Percentiles rank a stretch among this genome's conserved stretches.
phyloP scores from a whole-genome alignment of 2,329 filamentous ascomycete genomes.

The Immersiporthe knoxdaviesiana region DNA sequence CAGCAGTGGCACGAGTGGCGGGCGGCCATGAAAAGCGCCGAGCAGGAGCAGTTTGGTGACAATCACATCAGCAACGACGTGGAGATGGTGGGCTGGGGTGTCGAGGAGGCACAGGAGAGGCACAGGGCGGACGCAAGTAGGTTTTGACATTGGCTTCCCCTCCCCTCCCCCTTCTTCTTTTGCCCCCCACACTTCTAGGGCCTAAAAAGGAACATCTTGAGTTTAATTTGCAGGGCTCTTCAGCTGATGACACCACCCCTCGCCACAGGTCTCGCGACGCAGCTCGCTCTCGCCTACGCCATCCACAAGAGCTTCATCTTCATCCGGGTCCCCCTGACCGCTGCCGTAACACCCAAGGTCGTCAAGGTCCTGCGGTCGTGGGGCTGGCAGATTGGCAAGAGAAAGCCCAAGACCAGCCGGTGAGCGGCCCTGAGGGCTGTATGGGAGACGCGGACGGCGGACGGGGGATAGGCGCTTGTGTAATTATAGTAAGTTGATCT shows the following conservation, averaged over 20 bases:
- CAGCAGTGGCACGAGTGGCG: constrained; percentile 55
- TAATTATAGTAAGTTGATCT: not conserved
- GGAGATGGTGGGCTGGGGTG: constrained; percentile 61
- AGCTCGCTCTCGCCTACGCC: constrained; percentile 90
- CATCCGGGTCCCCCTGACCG: constrained; percentile 88
- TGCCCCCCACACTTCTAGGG: no score
- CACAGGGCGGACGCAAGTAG: constrained; percentile 73
- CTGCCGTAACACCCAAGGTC: constrained; percentile 90
- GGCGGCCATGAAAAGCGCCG: constrained; percentile 50
- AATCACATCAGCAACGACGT: constrained; percentile 49
- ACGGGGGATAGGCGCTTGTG: not conserved
- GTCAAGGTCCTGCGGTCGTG: constrained; percentile 84
- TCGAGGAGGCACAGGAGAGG: constrained; percentile 64
- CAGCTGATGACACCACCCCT: not conserved
- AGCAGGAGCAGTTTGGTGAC: constrained; percentile 47
- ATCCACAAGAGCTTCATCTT: constrained; percentile 99
- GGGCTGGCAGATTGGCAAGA: constrained; percentile 95
- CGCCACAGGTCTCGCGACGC: constrained; percentile 67
- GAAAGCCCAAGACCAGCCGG: constrained; percentile 37
- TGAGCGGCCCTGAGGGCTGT: not conserved
- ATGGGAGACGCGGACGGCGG: no score
- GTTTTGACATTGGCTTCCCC: constrained; percentile 44
- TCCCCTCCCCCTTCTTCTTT: not conserved
- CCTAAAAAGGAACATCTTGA: no score
- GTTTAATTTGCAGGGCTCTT: no score